phyloP scores from a whole-genome alignment of 2,329 filamentous ascomycete genomes.

The Alternaria triticina region DNA sequence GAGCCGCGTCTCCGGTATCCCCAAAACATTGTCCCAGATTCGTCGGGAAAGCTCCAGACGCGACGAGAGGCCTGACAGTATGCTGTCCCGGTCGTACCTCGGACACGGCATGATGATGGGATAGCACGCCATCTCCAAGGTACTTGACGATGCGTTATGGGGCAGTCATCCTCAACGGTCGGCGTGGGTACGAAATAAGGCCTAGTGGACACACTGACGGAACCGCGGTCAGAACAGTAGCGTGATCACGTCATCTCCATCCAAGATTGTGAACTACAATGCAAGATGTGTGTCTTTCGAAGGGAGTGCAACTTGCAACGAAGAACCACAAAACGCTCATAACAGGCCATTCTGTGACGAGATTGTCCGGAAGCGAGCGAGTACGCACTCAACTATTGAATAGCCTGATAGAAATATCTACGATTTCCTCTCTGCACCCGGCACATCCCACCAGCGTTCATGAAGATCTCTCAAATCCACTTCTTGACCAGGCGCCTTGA shows the following conservation, averaged over 20 bases:
- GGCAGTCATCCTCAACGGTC: background rate
- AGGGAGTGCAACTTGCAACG: background rate
- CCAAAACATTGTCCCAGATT: background rate
- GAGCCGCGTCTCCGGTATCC: background rate
- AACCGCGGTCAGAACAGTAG: background rate
- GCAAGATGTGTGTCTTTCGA: too few relatives aligned
- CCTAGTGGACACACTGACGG: background rate
- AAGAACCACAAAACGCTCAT: background rate
- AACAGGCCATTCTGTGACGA: background rate
- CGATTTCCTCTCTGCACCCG: slow-evolving; percentile 29
- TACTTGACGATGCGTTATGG: slow-evolving; percentile 18
- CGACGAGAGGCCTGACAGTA: background rate
- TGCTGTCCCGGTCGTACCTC: background rate
- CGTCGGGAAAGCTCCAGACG: background rate
- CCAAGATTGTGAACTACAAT: background rate
- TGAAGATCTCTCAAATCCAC: slow-evolving; percentile 68
- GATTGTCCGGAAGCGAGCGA: background rate
- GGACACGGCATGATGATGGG: slow-evolving; percentile 17
- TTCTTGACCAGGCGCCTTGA: slow-evolving; percentile 59
- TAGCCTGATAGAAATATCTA: background rate
- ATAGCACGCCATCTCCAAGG: slow-evolving; percentile 35
- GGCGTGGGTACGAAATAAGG: background rate
- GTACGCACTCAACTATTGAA: background rate
- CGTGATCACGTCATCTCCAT: background rate
- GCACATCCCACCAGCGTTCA: slow-evolving; percentile 67